phyloP scores from a whole-genome alignment of 148 eudicot genomes.

The Spergularia bocconei region DNA sequence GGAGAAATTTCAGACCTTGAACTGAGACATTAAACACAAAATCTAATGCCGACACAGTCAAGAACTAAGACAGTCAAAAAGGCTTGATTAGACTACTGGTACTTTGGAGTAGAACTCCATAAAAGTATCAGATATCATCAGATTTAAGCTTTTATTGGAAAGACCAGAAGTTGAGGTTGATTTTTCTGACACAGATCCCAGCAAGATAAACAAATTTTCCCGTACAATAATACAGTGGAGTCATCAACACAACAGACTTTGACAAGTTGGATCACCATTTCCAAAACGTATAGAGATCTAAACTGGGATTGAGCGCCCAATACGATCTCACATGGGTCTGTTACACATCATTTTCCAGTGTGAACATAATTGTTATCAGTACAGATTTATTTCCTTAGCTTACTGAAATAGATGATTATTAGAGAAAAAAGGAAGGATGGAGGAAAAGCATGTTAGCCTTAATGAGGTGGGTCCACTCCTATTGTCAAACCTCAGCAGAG shows the following conservation, averaged over 20 bases:
- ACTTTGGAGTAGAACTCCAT: neutral
- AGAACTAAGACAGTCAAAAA: neutral
- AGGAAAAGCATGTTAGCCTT: constrained; percentile 23
- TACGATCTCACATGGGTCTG: constrained; percentile 28
- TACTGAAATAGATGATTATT: neutral
- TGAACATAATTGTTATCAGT: constrained; percentile 14
- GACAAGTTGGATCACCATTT: constrained; percentile 10
- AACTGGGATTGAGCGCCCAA: neutral
- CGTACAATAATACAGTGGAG: constrained; percentile 6
- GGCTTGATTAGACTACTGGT: neutral
- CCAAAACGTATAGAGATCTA: neutral
- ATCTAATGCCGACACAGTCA: neutral
- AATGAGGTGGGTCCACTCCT: constrained; percentile 11
- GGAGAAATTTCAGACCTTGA: neutral
- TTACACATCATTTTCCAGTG: constrained; percentile 17
- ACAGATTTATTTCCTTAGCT: constrained; percentile 2
- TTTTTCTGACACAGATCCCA: constrained; percentile 2
- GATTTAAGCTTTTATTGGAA: too few species aligned
- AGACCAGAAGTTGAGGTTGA: neutral
- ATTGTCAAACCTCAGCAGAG: constrained; percentile 7
- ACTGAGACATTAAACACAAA: neutral
- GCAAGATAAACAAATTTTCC: constrained; percentile 12
- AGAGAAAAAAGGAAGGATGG: constrained; percentile 5
- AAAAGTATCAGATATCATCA: too few species aligned
- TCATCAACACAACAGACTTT: neutral